Evolutionary conservation across 169 alveolate genomes (phyloP).

Genomic region (Amoebophrya sp.): DNA sequence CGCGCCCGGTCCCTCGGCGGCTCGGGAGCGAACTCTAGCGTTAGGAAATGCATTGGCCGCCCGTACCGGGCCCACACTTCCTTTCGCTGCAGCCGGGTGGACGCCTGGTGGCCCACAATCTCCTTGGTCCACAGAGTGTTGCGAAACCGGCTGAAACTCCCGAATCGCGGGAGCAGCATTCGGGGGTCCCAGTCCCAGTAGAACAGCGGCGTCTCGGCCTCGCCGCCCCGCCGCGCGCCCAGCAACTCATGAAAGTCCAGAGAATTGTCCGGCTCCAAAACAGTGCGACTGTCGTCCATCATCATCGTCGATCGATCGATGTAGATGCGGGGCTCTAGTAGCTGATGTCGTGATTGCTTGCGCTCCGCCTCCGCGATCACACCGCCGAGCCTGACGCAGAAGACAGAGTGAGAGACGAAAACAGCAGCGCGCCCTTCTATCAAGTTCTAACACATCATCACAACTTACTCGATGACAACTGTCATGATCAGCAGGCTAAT

Average conservation of each 20-base stretch:
- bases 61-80: slow-evolving; percentile 15
- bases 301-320: too few relatives aligned
- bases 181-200: background rate
- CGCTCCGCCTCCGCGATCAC: too few relatives aligned
- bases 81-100: slow-evolving; percentile 6
- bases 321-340: too few relatives aligned
- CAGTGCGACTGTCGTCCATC: background rate
- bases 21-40: slow-evolving; percentile 13
- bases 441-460: too few relatives aligned
- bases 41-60: slow-evolving; percentile 8
- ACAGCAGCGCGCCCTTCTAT: too few relatives aligned
- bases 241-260: background rate
- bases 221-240: background rate
- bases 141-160: background rate
- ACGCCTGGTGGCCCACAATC: background rate
- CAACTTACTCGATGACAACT: too few relatives aligned
- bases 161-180: background rate
- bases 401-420: too few relatives aligned
- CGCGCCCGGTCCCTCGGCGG: too few relatives aligned
- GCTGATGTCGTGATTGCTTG: too few relatives aligned
- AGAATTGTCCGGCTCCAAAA: background rate
- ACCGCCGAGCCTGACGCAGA: too few relatives aligned
- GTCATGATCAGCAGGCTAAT: too few relatives aligned
- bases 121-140: background rate
- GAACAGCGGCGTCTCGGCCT: background rate